Evolutionary conservation across 805 yeast genomes (phyloP).

Genomic region (Grigorovia yakushimaensis): DNA sequence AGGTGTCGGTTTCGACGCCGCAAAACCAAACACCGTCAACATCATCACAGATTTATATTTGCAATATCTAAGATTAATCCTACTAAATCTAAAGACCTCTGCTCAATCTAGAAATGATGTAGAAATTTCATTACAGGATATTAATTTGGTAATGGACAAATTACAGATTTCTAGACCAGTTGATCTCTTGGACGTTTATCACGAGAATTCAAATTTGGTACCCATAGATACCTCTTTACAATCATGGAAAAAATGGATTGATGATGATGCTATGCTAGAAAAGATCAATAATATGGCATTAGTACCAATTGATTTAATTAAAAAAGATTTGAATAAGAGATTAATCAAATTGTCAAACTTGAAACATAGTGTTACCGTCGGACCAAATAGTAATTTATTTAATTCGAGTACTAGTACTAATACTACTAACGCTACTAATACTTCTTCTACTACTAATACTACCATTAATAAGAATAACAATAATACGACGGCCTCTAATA

Average conservation of each 20-base stretch:
- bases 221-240: too few species aligned
- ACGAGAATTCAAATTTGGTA: slow-evolving; percentile 34
- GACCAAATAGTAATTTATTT: neutral
- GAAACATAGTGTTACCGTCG: slow-evolving; percentile 2
- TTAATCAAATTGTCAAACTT: neutral
- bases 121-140: slow-evolving; percentile 47
- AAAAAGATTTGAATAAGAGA: slow-evolving; percentile 1
- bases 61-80: slow-evolving; percentile 48
- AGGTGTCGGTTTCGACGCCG: slow-evolving; percentile 75
- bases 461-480: neutral
- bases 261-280: slow-evolving; percentile 33
- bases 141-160: slow-evolving; percentile 59
- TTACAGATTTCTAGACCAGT: slow-evolving; percentile 54
- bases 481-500: too few species aligned
- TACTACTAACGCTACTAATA: neutral
- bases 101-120: slow-evolving; percentile 27
- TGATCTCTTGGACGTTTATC: slow-evolving; percentile 44
- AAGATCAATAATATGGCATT: slow-evolving; percentile 33
- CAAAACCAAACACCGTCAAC: slow-evolving; percentile 62
- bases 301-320: slow-evolving; percentile 22
- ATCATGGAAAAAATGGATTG: slow-evolving; percentile 47
- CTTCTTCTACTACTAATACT: neutral
- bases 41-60: slow-evolving; percentile 68
- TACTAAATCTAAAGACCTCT: slow-evolving; percentile 41
- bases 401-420: neutral